A percentile compares a stretch with the other conserved stretches of the same genome.
Conservation (phyloP, 441 rosid species). For the Corymbia citriodora region DNA sequence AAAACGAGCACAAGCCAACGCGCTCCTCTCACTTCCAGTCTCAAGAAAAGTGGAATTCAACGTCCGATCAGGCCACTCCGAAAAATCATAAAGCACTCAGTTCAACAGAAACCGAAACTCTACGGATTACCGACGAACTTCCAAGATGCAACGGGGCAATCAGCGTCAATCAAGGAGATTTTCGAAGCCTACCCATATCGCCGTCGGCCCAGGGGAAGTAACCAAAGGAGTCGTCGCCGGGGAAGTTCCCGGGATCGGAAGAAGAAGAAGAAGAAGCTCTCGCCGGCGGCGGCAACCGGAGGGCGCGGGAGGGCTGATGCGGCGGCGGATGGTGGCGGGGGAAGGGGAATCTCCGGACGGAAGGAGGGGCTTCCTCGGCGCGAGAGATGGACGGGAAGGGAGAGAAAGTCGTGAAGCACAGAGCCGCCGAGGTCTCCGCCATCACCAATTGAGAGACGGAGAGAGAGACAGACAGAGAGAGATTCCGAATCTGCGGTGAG, state of each 20-base stretch:
- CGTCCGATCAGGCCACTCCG: background rate
- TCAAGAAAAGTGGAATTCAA: background rate
- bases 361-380: slow-evolving; percentile 7
- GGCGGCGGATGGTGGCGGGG: background rate
- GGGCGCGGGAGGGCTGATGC: slow-evolving; percentile 25
- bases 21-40: background rate
- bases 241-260: slow-evolving; percentile 36
- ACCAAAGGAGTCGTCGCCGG: slow-evolving; percentile 55
- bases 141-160: background rate
- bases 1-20: background rate
- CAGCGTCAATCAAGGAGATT: background rate
- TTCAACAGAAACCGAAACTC: background rate
- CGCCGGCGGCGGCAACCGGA: slow-evolving; percentile 26
- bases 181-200: slow-evolving; percentile 35
- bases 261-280: slow-evolving; percentile 28
- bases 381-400: slow-evolving; percentile 11
- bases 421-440: slow-evolving; percentile 49
- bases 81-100: background rate
- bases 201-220: slow-evolving; percentile 73
- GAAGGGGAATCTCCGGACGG: slow-evolving; percentile 20
- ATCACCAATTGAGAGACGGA: slow-evolving; percentile 13
- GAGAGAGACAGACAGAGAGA: background rate
- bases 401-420: slow-evolving; percentile 32
- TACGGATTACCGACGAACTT: background rate
- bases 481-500: background rate